Evolutionary conservation across 2,329 filamentous ascomycete genomes (phyloP), one percentile per base, ranked within the genome.

Genomic region (Nothopassalora personata): DNA sequence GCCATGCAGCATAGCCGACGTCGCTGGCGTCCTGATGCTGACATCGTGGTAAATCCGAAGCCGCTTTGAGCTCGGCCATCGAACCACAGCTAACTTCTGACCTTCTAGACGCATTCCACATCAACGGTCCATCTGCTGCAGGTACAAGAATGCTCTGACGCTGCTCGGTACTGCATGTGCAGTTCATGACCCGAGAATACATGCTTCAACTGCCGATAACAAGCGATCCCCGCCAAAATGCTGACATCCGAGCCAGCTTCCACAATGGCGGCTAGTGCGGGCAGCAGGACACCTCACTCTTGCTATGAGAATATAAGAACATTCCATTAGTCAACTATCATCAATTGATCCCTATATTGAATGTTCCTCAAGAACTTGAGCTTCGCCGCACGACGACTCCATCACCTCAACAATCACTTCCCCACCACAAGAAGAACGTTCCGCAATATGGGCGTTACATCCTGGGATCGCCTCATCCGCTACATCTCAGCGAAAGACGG

Each of bases 401-500:
- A n/a, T 34, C 30, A 19, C 7, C 27, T 34, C 28, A 19, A 34
- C 30, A 51, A 33, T 9, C 49, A 34, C 49, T 4, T 51, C 27
- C 9, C n/a, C 8, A 18, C n/a, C 8, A 18, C 23, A 13, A 15
- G 30, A 5, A 51, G 28, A 34, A 51, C n/a, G 15, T 51, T 51
- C n/a, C 19, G 28, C 49, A 51, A 33, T 33, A 51, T 51, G 49
- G 49, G 49, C 49, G 49, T 51, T n/a, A 51, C 49, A 34, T 33
- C 50, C 5, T 68, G 67, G 67, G 61, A 90, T 85, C 84, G 86
- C 68, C 84, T 91, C 45, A 77, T 91, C 64, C 86, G 88, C 53
- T 91, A 91, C 75, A 61, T 70, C 33, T 80, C 90, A 8, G 84
- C 86, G 67, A 83, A 81, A 66, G 85, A 91, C 68, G 87, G 87